phyloP scores from a whole-genome alignment of 306 rosid species.

The Begonia fuchsioides region DNA sequence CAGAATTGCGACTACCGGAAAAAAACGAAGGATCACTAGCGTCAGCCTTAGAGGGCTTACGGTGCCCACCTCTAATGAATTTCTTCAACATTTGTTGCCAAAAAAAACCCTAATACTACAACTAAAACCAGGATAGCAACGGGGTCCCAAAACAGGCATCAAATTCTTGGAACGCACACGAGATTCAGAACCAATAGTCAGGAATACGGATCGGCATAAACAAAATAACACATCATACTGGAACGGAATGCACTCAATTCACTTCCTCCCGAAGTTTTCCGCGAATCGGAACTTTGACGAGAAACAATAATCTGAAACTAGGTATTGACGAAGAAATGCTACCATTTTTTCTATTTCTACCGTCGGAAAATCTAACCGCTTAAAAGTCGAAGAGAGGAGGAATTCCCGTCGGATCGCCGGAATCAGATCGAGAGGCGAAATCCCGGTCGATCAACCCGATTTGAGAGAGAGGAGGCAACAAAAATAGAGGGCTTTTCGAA shows the following conservation, averaged over 20 bases:
- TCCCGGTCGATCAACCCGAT: conserved; percentile 46
- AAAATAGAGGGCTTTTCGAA: not conserved
- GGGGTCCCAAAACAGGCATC: conserved; percentile 15
- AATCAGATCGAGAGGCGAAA: conserved; percentile 32
- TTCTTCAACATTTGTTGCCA: conserved; percentile 59
- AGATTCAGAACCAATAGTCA: conserved; percentile 8
- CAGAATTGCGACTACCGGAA: conserved; percentile 31
- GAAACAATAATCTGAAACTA: conserved; percentile 31
- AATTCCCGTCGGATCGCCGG: conserved; percentile 38
- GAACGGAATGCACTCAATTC: conserved; percentile 12
- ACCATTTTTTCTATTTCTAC: conserved; percentile 11
- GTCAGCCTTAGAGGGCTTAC: conserved; percentile 85
- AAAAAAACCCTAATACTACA: conserved; percentile 46
- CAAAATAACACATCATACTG: conserved; percentile 15
- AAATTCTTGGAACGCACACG: conserved; percentile 12
- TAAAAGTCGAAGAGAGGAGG: conserved; percentile 24
- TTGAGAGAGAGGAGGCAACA: conserved; percentile 11
- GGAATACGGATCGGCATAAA: conserved; percentile 15
- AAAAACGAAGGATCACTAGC: conserved; percentile 33
- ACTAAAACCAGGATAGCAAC: conserved; percentile 12
- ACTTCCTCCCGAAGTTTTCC: conserved; percentile 3
- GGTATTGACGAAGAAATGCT: conserved; percentile 6
- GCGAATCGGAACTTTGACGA: conserved; percentile 13
- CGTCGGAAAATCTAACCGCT: conserved; percentile 5
- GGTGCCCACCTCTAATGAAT: conserved; percentile 66